These are phyloP conservation scores for Papiliotrema fonsecae DNA, from an alignment of 1,284 basidiomycete species.

Conservation along the genomic window DNA sequence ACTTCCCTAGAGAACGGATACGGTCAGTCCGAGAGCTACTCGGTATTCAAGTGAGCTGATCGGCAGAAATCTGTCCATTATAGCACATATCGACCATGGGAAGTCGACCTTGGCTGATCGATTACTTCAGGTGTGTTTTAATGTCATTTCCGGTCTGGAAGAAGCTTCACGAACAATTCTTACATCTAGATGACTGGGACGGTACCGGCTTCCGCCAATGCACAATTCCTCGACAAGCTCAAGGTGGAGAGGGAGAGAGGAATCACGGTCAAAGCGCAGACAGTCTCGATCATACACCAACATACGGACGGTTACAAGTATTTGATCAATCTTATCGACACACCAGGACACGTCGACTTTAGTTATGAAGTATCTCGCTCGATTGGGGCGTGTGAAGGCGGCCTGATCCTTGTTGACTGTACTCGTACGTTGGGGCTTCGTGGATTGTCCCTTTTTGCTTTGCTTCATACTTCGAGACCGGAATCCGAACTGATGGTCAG, in stretches of 20 bases:
- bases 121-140: slow-evolving; percentile 60
- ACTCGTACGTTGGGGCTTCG: slow-evolving; percentile 54
- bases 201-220: slow-evolving; percentile 59
- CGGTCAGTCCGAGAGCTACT: slow-evolving; percentile 52
- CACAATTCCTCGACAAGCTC: slow-evolving; percentile 90
- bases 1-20: slow-evolving; percentile 69
- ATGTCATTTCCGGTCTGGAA: neutral
- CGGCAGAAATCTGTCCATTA: slow-evolving; percentile 82
- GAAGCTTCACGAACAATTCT: too few species aligned
- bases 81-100: slow-evolving; percentile 88
- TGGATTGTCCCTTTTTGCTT: neutral
- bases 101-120: slow-evolving; percentile 89
- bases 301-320: slow-evolving; percentile 58
- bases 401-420: slow-evolving; percentile 84
- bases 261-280: slow-evolving; percentile 78
- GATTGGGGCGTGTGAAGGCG: slow-evolving; percentile 89
- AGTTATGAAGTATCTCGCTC: slow-evolving; percentile 93
- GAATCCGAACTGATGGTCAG: slow-evolving; percentile 19
- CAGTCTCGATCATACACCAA: slow-evolving; percentile 79
- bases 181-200: slow-evolving; percentile 73
- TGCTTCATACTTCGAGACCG: neutral
- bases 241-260: slow-evolving; percentile 92
- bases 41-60: slow-evolving; percentile 3
- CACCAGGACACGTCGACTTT: slow-evolving; percentile 95
- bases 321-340: slow-evolving; percentile 94